phyloP scores from a whole-genome alignment of 2,329 filamentous ascomycete genomes.

The Aureobasidium sp. region DNA sequence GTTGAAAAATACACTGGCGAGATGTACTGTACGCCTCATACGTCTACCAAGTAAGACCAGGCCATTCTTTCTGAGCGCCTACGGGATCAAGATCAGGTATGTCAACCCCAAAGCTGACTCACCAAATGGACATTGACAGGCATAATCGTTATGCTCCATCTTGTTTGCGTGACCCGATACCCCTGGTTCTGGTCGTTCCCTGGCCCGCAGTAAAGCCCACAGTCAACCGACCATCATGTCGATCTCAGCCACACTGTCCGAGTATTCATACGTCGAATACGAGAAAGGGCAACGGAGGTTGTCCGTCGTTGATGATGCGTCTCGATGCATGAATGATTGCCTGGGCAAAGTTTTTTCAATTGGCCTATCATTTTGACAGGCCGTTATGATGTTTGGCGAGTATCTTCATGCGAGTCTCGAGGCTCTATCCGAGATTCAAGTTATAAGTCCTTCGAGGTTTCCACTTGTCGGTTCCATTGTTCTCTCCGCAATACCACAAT shows the following conservation, averaged over 20 bases:
- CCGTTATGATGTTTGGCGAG: background rate
- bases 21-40: background rate
- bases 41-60: background rate
- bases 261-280: background rate
- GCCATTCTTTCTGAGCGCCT: background rate
- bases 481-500: background rate
- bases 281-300: background rate
- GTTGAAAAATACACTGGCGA: background rate
- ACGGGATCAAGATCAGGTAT: background rate
- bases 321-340: conserved; percentile 4
- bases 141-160: background rate
- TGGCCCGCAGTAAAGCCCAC: background rate
- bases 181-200: background rate
- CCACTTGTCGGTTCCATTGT: background rate
- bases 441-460: background rate
- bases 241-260: background rate
- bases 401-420: background rate
- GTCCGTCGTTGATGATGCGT: background rate
- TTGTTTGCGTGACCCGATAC: background rate
- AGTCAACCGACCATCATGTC: background rate
- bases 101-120: background rate
- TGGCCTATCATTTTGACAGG: background rate
- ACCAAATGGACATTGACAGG: background rate
- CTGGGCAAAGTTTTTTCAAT: background rate
- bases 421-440: background rate